Conservation (phyloP, 345 rosid species). For the Hibiscus syriacus region DNA sequence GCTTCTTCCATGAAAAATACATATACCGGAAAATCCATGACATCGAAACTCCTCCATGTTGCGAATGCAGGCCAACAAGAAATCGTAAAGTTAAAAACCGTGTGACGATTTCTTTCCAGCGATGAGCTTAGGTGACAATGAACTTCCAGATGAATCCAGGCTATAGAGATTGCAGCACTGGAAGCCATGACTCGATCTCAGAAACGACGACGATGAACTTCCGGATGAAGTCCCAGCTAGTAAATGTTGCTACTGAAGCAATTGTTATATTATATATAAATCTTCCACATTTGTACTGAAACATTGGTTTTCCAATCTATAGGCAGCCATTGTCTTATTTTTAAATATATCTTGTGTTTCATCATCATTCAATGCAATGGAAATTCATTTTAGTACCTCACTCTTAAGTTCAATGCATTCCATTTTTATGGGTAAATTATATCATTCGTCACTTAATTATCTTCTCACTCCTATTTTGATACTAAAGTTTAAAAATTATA, state of each 20-base stretch:
- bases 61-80: conserved; percentile 39
- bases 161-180: not conserved
- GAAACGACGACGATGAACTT: not conserved
- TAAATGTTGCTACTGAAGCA: conserved; percentile 12
- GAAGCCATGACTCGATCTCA: conserved; percentile 6
- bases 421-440: no score
- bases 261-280: conserved; percentile 1
- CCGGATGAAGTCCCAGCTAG: conserved; percentile 7
- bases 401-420: no score
- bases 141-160: no score
- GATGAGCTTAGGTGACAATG: not conserved
- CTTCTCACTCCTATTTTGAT: no score
- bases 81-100: not conserved
- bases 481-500: no score
- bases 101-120: not conserved
- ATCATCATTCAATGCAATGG: conserved; percentile 6
- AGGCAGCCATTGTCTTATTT: conserved; percentile 11
- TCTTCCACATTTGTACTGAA: conserved; percentile 4
- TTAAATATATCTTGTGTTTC: not conserved
- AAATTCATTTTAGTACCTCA: no score
- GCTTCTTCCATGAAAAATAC: not conserved
- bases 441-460: no score
- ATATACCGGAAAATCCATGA: not conserved
- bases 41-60: not conserved
- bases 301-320: not conserved